Base-by-base conservation (phyloP, 208 protist species). In the Tetramitus jugosus region DNA sequence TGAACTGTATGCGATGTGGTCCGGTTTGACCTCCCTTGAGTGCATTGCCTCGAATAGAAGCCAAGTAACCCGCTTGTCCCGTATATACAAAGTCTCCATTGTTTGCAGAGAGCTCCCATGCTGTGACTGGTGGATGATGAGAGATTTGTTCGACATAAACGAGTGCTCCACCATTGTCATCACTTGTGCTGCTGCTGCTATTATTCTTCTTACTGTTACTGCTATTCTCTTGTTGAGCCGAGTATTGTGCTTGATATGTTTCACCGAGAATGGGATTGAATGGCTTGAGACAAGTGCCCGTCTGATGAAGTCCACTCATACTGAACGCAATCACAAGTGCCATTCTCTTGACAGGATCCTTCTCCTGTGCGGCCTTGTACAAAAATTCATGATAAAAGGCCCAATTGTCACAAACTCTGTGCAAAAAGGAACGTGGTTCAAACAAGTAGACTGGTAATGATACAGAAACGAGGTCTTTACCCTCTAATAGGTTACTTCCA, bases 241-340 rank as follows among this genome's bases (percentile, higher is more conserved):
- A n/a, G n/a, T n/a, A n/a, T n/a, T n/a, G n/a, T 23, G 82, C 82
- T 68, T 85, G 49, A 67, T 60, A 84, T 31, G 82, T 85, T 68
- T 85, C 82, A 20, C 82, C 82, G 6, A 85, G 42, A 71, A 85
- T 80, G 3, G 82, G 82, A 80, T 85, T 85, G 52, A 85, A 85
- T 26, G 82, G 82, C 43, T 85, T 85, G 20, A 49, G 39, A 17
- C 10, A 26, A 39, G 42, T 42, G 26, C 35, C 49, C 31, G 60
- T 84, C 17, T 56, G 33, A 81, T 82, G 82, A n/a, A 85, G 45
- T 42, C 82, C 82, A 26, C 69, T 40, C 7, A 85, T 35, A 29
- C 77, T 52, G 35, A 82, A 81, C 20, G 82, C 40, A 14, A 82
- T 62, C 6, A 82, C 71, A 35, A 13, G 23, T 40, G 43, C 82